phyloP scores from a whole-genome alignment of 331 rosid genomes.

The Phaseolus coccineus region DNA sequence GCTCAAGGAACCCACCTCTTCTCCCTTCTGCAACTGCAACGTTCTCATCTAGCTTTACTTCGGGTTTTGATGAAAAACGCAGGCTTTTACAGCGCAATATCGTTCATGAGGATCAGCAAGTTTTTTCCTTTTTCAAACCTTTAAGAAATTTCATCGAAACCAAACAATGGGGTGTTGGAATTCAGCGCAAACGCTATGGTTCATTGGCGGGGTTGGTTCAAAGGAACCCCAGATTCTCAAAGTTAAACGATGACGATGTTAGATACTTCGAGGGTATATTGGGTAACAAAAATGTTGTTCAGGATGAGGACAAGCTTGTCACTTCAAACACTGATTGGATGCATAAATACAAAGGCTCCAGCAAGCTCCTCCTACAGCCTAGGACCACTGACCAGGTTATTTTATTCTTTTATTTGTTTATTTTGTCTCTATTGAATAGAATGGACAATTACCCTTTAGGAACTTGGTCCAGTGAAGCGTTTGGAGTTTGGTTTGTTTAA shows the following conservation, averaged over 20 bases:
- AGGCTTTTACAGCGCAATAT: conserved; percentile 15
- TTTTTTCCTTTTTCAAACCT: conserved; percentile 35
- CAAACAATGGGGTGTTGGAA: conserved; percentile 42
- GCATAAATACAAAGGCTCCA: conserved; percentile 84
- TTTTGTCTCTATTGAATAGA: conserved; percentile 4
- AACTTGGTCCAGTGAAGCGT: neutral
- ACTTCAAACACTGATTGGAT: conserved; percentile 89
- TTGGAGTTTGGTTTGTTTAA: neutral
- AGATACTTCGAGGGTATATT: conserved; percentile 67
- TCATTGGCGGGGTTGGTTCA: conserved; percentile 54
- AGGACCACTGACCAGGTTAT: conserved; percentile 82
- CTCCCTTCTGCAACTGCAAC: conserved; percentile 35
- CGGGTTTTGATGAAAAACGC: conserved; percentile 18
- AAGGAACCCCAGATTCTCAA: conserved; percentile 67
- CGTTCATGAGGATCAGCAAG: conserved; percentile 29
- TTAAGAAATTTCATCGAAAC: conserved; percentile 33
- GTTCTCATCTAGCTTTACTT: neutral
- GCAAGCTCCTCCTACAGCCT: conserved; percentile 82
- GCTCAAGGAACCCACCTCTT: conserved; percentile 36
- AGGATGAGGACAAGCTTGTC: conserved; percentile 77
- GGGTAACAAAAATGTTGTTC: conserved; percentile 80
- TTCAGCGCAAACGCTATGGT: conserved; percentile 54
- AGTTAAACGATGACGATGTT: conserved; percentile 73
- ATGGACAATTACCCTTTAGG: conserved; percentile 22
- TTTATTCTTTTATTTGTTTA: neutral